Evolutionary conservation across 768 basidiomycete genomes (phyloP).

Genomic region (Termitomyces sp.): DNA sequence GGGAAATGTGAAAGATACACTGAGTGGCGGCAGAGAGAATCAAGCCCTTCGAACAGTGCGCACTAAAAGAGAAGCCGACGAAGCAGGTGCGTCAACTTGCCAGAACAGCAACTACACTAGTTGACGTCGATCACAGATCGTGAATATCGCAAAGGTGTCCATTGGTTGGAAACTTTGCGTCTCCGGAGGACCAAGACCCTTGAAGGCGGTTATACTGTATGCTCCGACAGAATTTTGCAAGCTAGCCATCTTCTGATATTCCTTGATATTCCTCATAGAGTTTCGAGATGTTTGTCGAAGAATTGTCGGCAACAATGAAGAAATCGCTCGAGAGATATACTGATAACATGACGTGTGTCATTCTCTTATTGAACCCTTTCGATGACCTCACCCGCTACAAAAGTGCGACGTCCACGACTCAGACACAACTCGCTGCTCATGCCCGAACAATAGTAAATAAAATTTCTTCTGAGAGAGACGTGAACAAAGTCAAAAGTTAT

Average conservation of each 20-base stretch:
- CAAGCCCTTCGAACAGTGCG: constrained; percentile 72
- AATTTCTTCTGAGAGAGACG: constrained; percentile 72
- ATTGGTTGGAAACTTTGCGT: constrained; percentile 90
- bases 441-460: constrained; percentile 56
- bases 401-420: constrained; percentile 76
- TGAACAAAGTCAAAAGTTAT: constrained; percentile 46
- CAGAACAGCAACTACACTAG: background rate
- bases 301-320: constrained; percentile 64
- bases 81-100: constrained; percentile 58
- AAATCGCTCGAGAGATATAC: constrained; percentile 66
- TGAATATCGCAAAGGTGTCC: constrained; percentile 85
- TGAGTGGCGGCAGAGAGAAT: constrained; percentile 55
- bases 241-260: background rate
- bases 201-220: constrained; percentile 75
- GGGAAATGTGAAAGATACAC: constrained; percentile 57
- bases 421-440: constrained; percentile 68
- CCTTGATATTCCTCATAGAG: constrained; percentile 43
- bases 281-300: constrained; percentile 73
- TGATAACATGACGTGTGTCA: constrained; percentile 71
- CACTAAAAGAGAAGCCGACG: constrained; percentile 86
- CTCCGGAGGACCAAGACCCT: constrained; percentile 79
- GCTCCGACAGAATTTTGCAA: constrained; percentile 16
- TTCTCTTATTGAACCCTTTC: background rate
- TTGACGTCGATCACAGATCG: constrained; percentile 52
- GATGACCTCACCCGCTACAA: background rate